Evolutionary conservation across 1,284 basidiomycete species (phyloP).

Genomic region (Cryptococcus wingfieldii): DNA sequence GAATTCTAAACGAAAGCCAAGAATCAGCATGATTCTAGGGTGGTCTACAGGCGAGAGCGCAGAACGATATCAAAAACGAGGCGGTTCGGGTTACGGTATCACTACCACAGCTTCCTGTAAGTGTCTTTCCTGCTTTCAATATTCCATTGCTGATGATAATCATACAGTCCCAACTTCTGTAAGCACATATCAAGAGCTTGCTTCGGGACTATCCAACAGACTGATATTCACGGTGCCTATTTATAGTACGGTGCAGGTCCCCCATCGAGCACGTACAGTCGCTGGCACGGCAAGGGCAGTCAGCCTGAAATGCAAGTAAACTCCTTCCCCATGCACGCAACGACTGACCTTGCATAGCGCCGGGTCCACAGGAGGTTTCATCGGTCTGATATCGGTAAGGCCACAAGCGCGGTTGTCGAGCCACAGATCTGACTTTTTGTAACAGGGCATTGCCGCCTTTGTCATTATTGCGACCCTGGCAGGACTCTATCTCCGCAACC

Average conservation of each 20-base stretch:
- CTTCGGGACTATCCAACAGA: not conserved
- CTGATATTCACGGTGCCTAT: not conserved
- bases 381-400: constrained; percentile 16
- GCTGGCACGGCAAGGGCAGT: constrained; percentile 10
- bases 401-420: not conserved
- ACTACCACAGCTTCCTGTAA: constrained; percentile 12
- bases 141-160: not conserved
- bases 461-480: constrained; percentile 7
- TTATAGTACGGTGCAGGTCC: constrained; percentile 12
- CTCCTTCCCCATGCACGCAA: not conserved
- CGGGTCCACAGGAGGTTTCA: constrained; percentile 19
- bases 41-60: not conserved
- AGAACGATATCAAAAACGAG: not conserved
- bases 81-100: constrained; percentile 12
- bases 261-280: constrained; percentile 13
- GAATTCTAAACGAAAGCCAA: too few species aligned
- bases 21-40: not conserved
- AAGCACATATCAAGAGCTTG: not conserved
- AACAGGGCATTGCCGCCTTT: constrained; percentile 11
- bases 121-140: not conserved
- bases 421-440: not conserved
- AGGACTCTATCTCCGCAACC: constrained; percentile 16
- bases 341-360: constrained; percentile 5
- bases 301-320: constrained; percentile 14
- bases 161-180: not conserved